Conservation (phyloP, 2,329 filamentous ascomycete genomes). For the Epicoccum sorghinum region DNA sequence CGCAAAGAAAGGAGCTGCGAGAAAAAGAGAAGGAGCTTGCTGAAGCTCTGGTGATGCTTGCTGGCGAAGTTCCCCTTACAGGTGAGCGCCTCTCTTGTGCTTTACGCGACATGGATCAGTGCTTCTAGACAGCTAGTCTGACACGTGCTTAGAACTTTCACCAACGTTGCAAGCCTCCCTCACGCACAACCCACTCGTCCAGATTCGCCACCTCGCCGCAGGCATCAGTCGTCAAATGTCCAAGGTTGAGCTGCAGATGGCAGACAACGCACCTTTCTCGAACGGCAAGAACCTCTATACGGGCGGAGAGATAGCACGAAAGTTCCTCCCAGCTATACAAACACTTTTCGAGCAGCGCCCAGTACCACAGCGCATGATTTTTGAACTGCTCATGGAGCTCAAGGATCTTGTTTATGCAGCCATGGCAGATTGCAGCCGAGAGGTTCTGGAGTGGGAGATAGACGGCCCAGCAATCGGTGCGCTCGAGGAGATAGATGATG, state of each 20-base stretch:
- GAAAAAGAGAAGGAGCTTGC: conserved; percentile 44
- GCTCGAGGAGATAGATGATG: conserved; percentile 42
- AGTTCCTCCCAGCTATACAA: conserved; percentile 40
- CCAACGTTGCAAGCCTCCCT: conserved; percentile 39
- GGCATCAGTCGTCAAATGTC: conserved; percentile 45
- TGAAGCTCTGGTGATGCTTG: conserved; percentile 41
- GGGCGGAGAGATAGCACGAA: conserved; percentile 40
- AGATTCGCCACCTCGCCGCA: conserved; percentile 43
- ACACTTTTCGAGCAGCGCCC: conserved; percentile 40
- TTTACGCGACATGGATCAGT: background rate
- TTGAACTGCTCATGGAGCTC: conserved; percentile 43
- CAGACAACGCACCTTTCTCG: conserved; percentile 42
- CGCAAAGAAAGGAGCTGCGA: conserved; percentile 38
- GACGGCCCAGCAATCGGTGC: conserved; percentile 28
- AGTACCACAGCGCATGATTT: conserved; percentile 42
- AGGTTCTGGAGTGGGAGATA: conserved; percentile 40
- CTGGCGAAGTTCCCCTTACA: conserved; percentile 42
- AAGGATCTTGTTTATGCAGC: conserved; percentile 40
- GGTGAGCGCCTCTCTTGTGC: conserved; percentile 20
- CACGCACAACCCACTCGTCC: conserved; percentile 40
- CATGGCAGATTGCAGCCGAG: conserved; percentile 33
- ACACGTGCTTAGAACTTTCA: conserved; percentile 32
- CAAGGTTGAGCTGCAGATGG: conserved; percentile 43
- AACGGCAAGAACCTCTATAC: conserved; percentile 43
- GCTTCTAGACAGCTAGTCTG: background rate